Evolutionary conservation across 441 rosid species (phyloP).

Genomic region (Erodium texanum): DNA sequence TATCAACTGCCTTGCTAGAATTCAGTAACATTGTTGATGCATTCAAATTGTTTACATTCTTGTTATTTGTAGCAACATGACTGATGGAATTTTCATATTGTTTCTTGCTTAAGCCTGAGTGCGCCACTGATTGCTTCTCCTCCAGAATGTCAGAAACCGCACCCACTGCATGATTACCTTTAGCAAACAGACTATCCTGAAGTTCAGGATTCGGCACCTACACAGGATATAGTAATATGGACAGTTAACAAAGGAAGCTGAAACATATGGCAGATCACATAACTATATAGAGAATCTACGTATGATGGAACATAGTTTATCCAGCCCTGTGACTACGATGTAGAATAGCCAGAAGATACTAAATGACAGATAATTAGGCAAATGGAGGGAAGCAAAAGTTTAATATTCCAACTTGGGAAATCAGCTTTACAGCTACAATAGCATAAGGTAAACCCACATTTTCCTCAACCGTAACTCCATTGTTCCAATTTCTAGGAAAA

Average conservation of each 20-base stretch:
- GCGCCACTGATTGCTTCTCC: conserved; percentile 28
- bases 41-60: conserved; percentile 28
- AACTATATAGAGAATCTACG: background rate
- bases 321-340: conserved; percentile 1
- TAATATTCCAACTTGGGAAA: background rate
- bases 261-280: conserved; percentile 5
- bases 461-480: background rate
- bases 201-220: conserved; percentile 47
- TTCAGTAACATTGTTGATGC: conserved; percentile 32
- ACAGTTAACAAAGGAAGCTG: conserved; percentile 1
- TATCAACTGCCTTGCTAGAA: conserved; percentile 28
- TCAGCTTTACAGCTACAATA: conserved; percentile 1
- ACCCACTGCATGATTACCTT: conserved; percentile 32
- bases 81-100: conserved; percentile 28
- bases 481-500: background rate
- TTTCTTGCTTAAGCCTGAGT: conserved; percentile 28
- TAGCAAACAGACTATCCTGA: conserved; percentile 34
- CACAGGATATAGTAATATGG: conserved; percentile 18
- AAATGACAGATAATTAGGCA: conserved; percentile 4
- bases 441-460: background rate
- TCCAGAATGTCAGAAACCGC: conserved; percentile 34
- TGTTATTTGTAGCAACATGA: conserved; percentile 20
- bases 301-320: background rate
- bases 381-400: background rate
- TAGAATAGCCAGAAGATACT: background rate